Evolutionary conservation across 768 basidiomycete genomes (phyloP), one percentile per base, ranked within the genome.

Genomic region (Rhodocollybia butyracea): DNA sequence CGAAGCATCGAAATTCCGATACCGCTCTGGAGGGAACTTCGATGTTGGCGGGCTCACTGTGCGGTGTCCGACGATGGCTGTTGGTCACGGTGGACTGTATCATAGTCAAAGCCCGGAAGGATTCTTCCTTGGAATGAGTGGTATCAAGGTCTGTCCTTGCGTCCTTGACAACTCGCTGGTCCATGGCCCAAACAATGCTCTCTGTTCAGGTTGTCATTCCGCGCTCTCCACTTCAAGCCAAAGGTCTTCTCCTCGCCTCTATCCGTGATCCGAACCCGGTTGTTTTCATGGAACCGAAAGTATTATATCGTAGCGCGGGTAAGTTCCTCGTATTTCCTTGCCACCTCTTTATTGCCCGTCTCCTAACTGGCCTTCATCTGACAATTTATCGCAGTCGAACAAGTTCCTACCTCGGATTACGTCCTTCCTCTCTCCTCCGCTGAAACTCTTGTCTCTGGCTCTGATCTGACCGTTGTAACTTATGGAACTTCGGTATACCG

Each of bases 101-200:
- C 94, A 98, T 64, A 95, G 92, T 6, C 94, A 98, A 70, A 93
- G 91, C 54, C 94, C 94, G 3, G 95, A 98, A 70, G 93, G 89
- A 1, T 98, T 87, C 72, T 98, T 98, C 68, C 81, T 96, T 76
- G 94, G 89, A 31, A 94, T 91, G 7, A 75, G 91, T 0, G 94
- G 94, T 1, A 66, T 98, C 39, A 97, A 97, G 78, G 93, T 90
- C n/a, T n/a, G 39, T 45, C 12, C n/a, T n/a, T n/a, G n/a, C n/a
- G n/a, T n/a, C n/a, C n/a, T n/a, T n/a, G n/a, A n/a, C n/a, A n/a
- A n/a, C n/a, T n/a, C n/a, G n/a, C n/a, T n/a, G n/a, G n/a, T n/a
- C n/a, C n/a, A n/a, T n/a, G n/a, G n/a, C n/a, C n/a, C n/a, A n/a
- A n/a, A n/a, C n/a, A n/a, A n/a, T n/a, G n/a, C n/a, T n/a, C n/a